Percentiles rank a stretch among this genome's conserved stretches.
phyloP scores from a whole-genome alignment of 768 basidiomycete genomes.

The Suillus alpinus region DNA sequence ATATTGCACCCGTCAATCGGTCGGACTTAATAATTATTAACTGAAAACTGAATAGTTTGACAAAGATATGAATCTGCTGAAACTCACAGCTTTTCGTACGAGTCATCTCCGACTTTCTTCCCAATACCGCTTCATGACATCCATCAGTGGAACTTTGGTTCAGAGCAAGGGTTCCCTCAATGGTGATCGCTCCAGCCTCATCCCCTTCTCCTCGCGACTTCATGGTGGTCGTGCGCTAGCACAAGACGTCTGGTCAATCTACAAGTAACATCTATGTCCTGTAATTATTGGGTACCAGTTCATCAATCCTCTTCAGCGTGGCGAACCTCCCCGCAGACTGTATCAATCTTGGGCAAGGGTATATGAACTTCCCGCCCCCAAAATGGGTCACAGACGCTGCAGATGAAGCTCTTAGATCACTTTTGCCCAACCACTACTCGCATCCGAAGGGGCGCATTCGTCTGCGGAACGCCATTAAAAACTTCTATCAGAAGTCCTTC shows the following conservation, averaged over 20 bases:
- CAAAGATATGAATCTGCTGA: background rate
- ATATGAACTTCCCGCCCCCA: slow-evolving; percentile 92
- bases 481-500: slow-evolving; percentile 68
- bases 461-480: slow-evolving; percentile 83
- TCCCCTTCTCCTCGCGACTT: slow-evolving; percentile 72
- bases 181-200: slow-evolving; percentile 46
- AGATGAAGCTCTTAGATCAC: slow-evolving; percentile 57
- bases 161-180: background rate
- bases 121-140: background rate
- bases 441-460: slow-evolving; percentile 88
- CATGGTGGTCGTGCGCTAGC: slow-evolving; percentile 73
- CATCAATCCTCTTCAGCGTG: slow-evolving; percentile 46
- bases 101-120: slow-evolving; percentile 1
- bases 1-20: background rate
- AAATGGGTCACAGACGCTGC: slow-evolving; percentile 76
- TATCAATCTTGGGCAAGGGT: slow-evolving; percentile 93
- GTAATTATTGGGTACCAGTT: slow-evolving; percentile 1
- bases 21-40: too few relatives aligned
- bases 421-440: slow-evolving; percentile 81
- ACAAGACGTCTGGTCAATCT: slow-evolving; percentile 90
- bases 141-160: background rate
- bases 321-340: slow-evolving; percentile 87
- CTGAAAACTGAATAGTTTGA: too few relatives aligned
- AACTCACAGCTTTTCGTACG: background rate
- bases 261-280: slow-evolving; percentile 50